phyloP scores from a whole-genome alignment of 2,329 filamentous ascomycete genomes.

The Exophiala sp. region DNA sequence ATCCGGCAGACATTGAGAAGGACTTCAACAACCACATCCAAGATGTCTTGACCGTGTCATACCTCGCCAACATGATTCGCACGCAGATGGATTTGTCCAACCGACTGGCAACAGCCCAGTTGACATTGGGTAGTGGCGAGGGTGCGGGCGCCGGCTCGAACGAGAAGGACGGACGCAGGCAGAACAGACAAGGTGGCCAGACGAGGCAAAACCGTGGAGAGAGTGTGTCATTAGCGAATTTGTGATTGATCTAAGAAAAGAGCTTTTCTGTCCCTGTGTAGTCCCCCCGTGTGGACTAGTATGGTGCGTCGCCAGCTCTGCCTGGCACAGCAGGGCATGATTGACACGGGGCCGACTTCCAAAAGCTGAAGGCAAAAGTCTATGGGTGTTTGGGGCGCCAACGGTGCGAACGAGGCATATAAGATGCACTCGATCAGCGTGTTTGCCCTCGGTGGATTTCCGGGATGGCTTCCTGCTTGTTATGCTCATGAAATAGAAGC shows the following conservation, averaged over 20 bases:
- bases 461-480: background rate
- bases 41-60: slow-evolving; percentile 95
- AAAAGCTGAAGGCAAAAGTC: slow-evolving; percentile 1
- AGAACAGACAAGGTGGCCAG: slow-evolving; percentile 35
- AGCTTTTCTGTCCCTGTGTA: background rate
- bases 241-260: slow-evolving; percentile 21
- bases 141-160: slow-evolving; percentile 28
- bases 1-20: slow-evolving; percentile 80
- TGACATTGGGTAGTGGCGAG: slow-evolving; percentile 53
- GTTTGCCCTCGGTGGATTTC: background rate
- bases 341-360: background rate
- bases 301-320: background rate
- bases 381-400: background rate
- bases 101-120: slow-evolving; percentile 74
- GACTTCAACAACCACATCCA: slow-evolving; percentile 99
- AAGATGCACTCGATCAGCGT: background rate
- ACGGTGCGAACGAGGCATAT: background rate
- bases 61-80: slow-evolving; percentile 96
- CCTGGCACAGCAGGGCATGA: background rate
- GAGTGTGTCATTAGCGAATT: slow-evolving; percentile 26
- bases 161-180: slow-evolving; percentile 36
- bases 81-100: slow-evolving; percentile 98
- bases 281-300: background rate
- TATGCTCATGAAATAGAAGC: background rate
- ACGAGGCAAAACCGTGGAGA: slow-evolving; percentile 29